phyloP scores from a whole-genome alignment of 768 basidiomycete species.

The Leccinum truebloodii region DNA sequence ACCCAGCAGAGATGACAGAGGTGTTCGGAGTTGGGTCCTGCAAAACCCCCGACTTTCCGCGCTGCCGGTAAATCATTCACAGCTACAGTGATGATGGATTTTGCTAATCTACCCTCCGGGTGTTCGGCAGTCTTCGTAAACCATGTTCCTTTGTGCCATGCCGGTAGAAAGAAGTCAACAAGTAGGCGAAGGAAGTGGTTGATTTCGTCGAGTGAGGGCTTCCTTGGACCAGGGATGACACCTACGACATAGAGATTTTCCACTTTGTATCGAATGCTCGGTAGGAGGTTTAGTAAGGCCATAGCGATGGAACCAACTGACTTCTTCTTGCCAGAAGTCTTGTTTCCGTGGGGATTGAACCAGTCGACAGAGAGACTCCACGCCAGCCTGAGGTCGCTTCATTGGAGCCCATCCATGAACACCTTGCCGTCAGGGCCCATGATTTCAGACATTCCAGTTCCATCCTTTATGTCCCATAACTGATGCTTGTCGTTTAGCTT shows the following conservation, averaged over 20 bases:
- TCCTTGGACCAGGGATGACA: background rate
- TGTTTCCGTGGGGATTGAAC: background rate
- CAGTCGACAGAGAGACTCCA: background rate
- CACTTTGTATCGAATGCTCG: background rate
- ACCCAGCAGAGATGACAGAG: constrained; percentile 1
- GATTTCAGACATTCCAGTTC: background rate
- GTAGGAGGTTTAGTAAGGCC: background rate
- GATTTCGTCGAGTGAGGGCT: background rate
- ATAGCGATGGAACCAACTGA: background rate
- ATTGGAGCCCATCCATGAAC: background rate
- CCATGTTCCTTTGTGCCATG: background rate
- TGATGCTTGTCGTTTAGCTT: background rate
- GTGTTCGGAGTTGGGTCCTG: background rate
- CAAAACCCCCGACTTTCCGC: background rate
- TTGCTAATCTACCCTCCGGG: background rate
- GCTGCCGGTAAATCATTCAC: background rate
- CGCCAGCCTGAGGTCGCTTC: background rate
- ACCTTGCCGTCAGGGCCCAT: background rate
- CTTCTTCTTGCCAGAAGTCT: background rate
- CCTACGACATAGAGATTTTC: background rate
- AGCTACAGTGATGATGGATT: background rate
- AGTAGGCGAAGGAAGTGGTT: background rate
- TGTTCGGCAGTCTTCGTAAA: background rate
- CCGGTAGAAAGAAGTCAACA: background rate
- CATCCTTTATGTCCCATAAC: background rate